These are phyloP conservation scores for Phytophthora citrophthora DNA, from an alignment of 352 stramenopile genomes.

Conservation along the genomic window DNA sequence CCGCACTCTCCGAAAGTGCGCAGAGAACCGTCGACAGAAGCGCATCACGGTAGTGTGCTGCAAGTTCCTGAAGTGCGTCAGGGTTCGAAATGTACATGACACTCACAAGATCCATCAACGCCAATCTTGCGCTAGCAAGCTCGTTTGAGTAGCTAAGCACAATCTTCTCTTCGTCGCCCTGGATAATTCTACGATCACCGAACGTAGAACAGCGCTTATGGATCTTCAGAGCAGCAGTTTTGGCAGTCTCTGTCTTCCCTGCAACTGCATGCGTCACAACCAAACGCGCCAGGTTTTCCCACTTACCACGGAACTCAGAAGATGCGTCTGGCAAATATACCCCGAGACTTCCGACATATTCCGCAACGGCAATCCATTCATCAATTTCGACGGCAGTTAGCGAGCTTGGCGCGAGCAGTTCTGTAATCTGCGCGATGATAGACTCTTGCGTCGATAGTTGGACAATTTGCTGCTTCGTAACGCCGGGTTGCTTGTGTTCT, in stretches of 20 bases:
- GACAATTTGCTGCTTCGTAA: slow-evolving; percentile 30
- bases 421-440: slow-evolving; percentile 39
- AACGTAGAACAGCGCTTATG: slow-evolving; percentile 55
- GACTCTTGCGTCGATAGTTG: slow-evolving; percentile 32
- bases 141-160: slow-evolving; percentile 54
- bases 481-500: slow-evolving; percentile 9
- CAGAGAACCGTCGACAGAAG: slow-evolving; percentile 64
- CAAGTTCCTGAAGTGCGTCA: slow-evolving; percentile 58
- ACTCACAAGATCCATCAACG: slow-evolving; percentile 55
- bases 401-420: slow-evolving; percentile 39
- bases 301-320: slow-evolving; percentile 48
- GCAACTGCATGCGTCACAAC: slow-evolving; percentile 64
- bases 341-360: slow-evolving; percentile 47
- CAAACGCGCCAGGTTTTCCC: slow-evolving; percentile 55
- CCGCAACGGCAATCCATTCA: slow-evolving; percentile 46
- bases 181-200: slow-evolving; percentile 28
- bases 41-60: slow-evolving; percentile 64
- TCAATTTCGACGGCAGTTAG: slow-evolving; percentile 41
- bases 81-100: slow-evolving; percentile 48
- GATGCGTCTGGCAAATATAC: slow-evolving; percentile 27
- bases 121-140: slow-evolving; percentile 45
- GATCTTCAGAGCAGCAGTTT: slow-evolving; percentile 52
- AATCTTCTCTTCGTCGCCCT: slow-evolving; percentile 45
- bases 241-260: slow-evolving; percentile 65
- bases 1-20: slow-evolving; percentile 54